Evolutionary conservation across 495 filamentous ascomycete species (phyloP).

Genomic region (Penicillium soppii): DNA sequence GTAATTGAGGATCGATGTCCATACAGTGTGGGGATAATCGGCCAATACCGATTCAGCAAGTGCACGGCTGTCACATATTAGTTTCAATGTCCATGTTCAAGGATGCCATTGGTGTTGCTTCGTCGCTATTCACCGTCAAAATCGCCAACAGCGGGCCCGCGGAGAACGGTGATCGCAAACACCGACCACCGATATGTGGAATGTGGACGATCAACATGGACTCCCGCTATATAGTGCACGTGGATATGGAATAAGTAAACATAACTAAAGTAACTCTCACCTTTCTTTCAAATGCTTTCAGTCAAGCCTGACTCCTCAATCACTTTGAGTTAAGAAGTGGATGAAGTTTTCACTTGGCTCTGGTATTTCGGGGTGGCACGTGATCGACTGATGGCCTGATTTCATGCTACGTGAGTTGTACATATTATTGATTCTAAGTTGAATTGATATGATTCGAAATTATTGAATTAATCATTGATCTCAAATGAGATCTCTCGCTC

Average conservation of each 20-base stretch:
- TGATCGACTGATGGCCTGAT: neutral
- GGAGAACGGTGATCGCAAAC: slow-evolving; percentile 23
- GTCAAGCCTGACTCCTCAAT: neutral
- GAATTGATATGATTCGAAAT: neutral
- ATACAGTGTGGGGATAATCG: slow-evolving; percentile 23
- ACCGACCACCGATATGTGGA: slow-evolving; percentile 31
- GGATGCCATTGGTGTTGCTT: too few species aligned
- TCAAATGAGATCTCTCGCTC: neutral
- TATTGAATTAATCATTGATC: neutral
- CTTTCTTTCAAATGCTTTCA: neutral
- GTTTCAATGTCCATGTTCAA: neutral
- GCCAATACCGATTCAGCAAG: neutral
- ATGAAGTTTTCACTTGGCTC: neutral
- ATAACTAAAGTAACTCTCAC: neutral
- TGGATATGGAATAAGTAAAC: too few species aligned
- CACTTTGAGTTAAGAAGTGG: neutral
- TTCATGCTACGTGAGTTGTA: neutral
- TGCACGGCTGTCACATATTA: slow-evolving; percentile 2
- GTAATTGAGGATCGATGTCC: slow-evolving; percentile 36
- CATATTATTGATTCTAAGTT: neutral
- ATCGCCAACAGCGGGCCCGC: neutral
- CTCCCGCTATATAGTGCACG: too few species aligned
- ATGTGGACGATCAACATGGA: slow-evolving; percentile 6
- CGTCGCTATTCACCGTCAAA: neutral
- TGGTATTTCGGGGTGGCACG: neutral